Evolutionary conservation across 73 alveolate species (phyloP), one percentile per base, ranked within the genome.

Genomic region (Urostyla sp.): DNA sequence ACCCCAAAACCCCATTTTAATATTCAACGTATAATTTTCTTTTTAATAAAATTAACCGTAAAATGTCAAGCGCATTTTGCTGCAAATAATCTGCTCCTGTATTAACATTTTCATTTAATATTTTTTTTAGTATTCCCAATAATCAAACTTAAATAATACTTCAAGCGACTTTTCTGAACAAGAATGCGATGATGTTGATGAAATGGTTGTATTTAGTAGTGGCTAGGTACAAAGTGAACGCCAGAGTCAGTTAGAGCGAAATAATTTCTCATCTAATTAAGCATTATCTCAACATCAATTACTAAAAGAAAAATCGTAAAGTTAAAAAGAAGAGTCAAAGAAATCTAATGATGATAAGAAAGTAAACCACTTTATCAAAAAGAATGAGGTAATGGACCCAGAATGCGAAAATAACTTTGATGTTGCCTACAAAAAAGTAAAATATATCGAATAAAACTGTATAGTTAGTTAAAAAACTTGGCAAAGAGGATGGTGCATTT

Each of bases 141-240:
- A n/a, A n/a, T n/a, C n/a, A n/a, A n/a, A n/a, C n/a, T n/a, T n/a
- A 55, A 55, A 55, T 11, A 6, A 55, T 55, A 46, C 11, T 5
- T 16, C 11, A 8, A 55, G 72, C 18, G 72, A 55, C 31, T 13
- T 55, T 23, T 13, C 72, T 23, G 72, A 55, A 27, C 49, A 55
- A 11, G 45, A 26, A 8, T 55, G 72, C 31, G 72, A 26, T 16
- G 72, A 55, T 23, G 72, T 55, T 55, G 72, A 55, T 55, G 72
- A 55, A 28, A 11, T 55, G 46, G 31, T 55, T 40, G 27, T 55
- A 11, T 40, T 55, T 11, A 55, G 72, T 27, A 46, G 11, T 23
- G 31, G 46, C 24, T 13, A 55, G 20, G 45, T 11, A 5, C 45
- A 55, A 55, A 13, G 45, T 5, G 24, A 55, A 13, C 10, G 10